phyloP scores from a whole-genome alignment of 371 early-diverging fungal species.

The Blakeslea trispora region DNA sequence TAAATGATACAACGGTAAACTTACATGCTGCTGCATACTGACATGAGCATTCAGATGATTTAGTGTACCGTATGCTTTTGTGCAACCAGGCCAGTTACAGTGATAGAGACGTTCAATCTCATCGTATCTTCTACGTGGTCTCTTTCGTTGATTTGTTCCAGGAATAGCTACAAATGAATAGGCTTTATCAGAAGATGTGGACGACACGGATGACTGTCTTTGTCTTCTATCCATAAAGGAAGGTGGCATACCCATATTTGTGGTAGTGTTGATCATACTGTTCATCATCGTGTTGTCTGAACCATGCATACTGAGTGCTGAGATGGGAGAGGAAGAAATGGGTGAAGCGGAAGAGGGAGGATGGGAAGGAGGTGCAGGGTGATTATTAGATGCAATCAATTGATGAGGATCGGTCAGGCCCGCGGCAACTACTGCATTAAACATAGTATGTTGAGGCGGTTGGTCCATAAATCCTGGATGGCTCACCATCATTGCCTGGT shows the following conservation, averaged over 20 bases:
- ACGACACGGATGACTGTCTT: slow-evolving; percentile 38
- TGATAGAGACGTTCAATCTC: slow-evolving; percentile 74
- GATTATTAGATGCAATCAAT: neutral
- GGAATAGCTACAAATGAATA: slow-evolving; percentile 69
- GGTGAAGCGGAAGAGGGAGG: too few relatives aligned
- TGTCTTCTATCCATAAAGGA: slow-evolving; percentile 16
- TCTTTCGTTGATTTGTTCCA: slow-evolving; percentile 65
- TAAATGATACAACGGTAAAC: slow-evolving; percentile 8
- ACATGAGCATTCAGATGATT: slow-evolving; percentile 79
- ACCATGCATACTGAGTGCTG: too few relatives aligned
- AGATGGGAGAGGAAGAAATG: too few relatives aligned
- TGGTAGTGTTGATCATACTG: too few relatives aligned
- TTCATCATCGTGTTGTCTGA: too few relatives aligned
- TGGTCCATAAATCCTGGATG: slow-evolving; percentile 4
- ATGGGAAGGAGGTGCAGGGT: too few relatives aligned
- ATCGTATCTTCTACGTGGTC: slow-evolving; percentile 68
- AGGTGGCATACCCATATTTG: slow-evolving; percentile 9
- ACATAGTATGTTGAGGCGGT: slow-evolving; percentile 13
- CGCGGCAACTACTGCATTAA: slow-evolving; percentile 15
- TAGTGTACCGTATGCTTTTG: slow-evolving; percentile 73
- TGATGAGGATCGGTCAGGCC: slow-evolving; percentile 12
- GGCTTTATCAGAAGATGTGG: slow-evolving; percentile 44
- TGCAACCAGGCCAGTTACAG: slow-evolving; percentile 67
- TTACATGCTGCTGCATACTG: slow-evolving; percentile 73
- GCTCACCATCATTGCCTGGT: slow-evolving; percentile 5